These are phyloP conservation scores for Artemisia tridentata DNA, from an alignment of 129 eudicot genomes.

Conservation along the genomic window DNA sequence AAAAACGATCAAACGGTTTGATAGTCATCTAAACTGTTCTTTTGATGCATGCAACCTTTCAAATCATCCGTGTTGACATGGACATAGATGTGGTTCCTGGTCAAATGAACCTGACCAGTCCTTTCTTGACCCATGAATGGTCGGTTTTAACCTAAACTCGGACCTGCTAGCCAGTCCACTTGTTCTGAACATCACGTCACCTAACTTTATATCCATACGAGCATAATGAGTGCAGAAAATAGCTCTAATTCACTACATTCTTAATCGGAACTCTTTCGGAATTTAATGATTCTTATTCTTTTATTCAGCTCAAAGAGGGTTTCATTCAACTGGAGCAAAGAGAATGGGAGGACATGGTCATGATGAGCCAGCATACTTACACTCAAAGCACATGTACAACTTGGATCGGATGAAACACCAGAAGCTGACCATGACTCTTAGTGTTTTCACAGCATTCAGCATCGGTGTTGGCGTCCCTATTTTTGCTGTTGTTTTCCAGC, in stretches of 20 bases:
- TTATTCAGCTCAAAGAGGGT: constrained; percentile 55
- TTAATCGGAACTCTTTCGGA: neutral
- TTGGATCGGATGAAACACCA: neutral
- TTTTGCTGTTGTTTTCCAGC: constrained; percentile 78
- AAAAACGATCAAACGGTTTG: too few species aligned
- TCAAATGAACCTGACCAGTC: too few species aligned
- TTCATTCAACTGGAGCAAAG: constrained; percentile 68
- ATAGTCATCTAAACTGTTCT: too few species aligned
- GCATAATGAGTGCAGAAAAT: neutral
- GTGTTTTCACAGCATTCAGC: constrained; percentile 58
- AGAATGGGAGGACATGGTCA: constrained; percentile 81
- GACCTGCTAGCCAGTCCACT: neutral
- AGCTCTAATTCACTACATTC: neutral
- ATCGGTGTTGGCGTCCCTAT: constrained; percentile 72
- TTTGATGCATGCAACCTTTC: too few species aligned
- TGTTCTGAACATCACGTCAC: neutral
- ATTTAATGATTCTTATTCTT: neutral
- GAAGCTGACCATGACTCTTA: constrained; percentile 24
- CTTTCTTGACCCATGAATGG: too few species aligned
- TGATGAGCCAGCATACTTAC: constrained; percentile 63
- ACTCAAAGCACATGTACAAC: constrained; percentile 52
- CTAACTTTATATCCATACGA: neutral
- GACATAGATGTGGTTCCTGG: too few species aligned
- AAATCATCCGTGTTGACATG: too few species aligned
- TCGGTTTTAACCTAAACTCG: too few species aligned